Percentiles rank a stretch among this genome's conserved stretches.
Evolutionary conservation across 306 rosid species (phyloP).

Genomic region (Gastrolobium bilobum): DNA sequence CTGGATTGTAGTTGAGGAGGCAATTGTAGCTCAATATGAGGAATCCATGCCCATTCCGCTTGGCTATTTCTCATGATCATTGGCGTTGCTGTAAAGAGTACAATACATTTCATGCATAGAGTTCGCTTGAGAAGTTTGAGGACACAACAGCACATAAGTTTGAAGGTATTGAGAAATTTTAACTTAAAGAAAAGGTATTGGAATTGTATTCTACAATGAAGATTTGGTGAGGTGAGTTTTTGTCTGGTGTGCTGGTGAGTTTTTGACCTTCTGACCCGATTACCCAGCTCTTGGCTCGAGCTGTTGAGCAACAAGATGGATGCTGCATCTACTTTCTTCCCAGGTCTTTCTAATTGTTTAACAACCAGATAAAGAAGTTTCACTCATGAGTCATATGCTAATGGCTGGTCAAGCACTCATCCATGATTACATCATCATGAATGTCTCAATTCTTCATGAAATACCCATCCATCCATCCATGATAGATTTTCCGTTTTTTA

Average conservation of each 20-base stretch:
- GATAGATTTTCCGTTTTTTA: neutral
- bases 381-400: neutral
- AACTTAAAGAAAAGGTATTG: slow-evolving; percentile 15
- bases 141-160: neutral
- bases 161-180: slow-evolving; percentile 6
- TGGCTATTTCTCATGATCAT: slow-evolving; percentile 51
- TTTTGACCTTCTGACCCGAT: neutral
- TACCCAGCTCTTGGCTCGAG: neutral
- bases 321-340: slow-evolving; percentile 15
- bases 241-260: neutral
- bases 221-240: slow-evolving; percentile 1
- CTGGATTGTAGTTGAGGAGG: slow-evolving; percentile 81
- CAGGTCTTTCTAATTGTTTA: neutral
- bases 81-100: neutral
- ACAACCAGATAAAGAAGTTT: neutral
- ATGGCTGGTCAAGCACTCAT: neutral
- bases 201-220: slow-evolving; percentile 39
- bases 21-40: slow-evolving; percentile 70
- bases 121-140: neutral
- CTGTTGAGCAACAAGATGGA: slow-evolving; percentile 14
- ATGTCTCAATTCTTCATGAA: slow-evolving; percentile 12
- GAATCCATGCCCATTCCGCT: slow-evolving; percentile 50
- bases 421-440: neutral
- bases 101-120: slow-evolving; percentile 17
- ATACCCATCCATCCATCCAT: neutral